A percentile compares a stretch with the other conserved stretches of the same genome.
phyloP scores from a whole-genome alignment of 1,284 basidiomycete genomes.

The Ceratobasidium sp. region DNA sequence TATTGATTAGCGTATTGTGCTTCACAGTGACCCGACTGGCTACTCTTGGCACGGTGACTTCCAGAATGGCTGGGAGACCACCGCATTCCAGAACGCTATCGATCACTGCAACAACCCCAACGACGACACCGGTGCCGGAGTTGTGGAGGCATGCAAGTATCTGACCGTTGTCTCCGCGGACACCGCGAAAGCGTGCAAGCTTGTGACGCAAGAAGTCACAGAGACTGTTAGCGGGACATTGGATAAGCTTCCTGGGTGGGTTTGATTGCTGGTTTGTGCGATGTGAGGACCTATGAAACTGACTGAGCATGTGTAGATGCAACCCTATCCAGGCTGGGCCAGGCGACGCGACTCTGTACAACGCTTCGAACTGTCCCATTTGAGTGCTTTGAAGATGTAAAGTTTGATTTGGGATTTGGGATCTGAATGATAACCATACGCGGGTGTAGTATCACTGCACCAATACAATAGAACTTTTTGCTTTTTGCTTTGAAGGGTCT shows the following conservation, averaged over 20 bases:
- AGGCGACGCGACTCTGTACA: slow-evolving; percentile 48
- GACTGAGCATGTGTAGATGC: slow-evolving; percentile 46
- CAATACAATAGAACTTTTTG: too few relatives aligned
- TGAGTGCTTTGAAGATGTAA: neutral
- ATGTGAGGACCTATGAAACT: neutral
- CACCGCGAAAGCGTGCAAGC: slow-evolving; percentile 57
- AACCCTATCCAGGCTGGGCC: slow-evolving; percentile 53
- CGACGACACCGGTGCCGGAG: slow-evolving; percentile 57
- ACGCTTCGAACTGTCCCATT: slow-evolving; percentile 43
- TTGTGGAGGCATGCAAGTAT: slow-evolving; percentile 62
- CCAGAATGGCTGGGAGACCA: slow-evolving; percentile 59
- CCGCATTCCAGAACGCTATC: slow-evolving; percentile 62
- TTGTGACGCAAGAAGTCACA: slow-evolving; percentile 57
- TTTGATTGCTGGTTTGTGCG: neutral
- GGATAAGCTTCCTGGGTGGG: slow-evolving; percentile 52
- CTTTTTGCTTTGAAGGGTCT: too few relatives aligned
- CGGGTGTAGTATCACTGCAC: too few relatives aligned
- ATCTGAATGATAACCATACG: too few relatives aligned
- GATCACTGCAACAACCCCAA: slow-evolving; percentile 63
- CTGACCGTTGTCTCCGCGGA: slow-evolving; percentile 46
- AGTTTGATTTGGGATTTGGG: too few relatives aligned
- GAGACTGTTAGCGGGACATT: slow-evolving; percentile 52
- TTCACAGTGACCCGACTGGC: slow-evolving; percentile 61
- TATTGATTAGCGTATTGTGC: slow-evolving; percentile 10
- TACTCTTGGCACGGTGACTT: slow-evolving; percentile 67